Evolutionary conservation across 441 rosid genomes (phyloP), one percentile per base, ranked within the genome.

Genomic region (Bocquillonia castaneifolia): DNA sequence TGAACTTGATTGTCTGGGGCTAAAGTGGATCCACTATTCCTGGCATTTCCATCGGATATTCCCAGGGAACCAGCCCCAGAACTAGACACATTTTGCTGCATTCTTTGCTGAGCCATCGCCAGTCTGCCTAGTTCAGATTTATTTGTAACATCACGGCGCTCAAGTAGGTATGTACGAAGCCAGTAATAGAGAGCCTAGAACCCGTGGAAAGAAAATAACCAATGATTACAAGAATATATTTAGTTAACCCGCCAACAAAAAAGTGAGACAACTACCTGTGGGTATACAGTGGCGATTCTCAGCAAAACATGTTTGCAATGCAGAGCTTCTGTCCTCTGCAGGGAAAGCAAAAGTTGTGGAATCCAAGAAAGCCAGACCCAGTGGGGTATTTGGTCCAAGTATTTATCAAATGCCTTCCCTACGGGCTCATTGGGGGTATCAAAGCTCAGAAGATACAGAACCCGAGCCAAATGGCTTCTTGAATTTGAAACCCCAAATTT

Each of bases 361-460:
- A 95, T 91, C 99, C 98, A 95, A 71, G 96, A 84, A 79, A 92
- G 97, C 99, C 99, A 95, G 72, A 89, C 90, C 99, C 99, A 95
- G 78, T 90, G 87, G 31, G 99, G 98, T 71, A 92, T 88, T 80
- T 96, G 99, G 57, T 96, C 98, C 78, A 88, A 77, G 77, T 84
- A 87, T 79, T 91, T 96, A 79, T 92, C 97, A 80, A 96, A 96
- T 57, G 95, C 85, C 85, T 94, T 91, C 48, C 99, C 98, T 65
- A 96, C 98, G 26, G 96, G 82, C 78, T 96, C 97, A 78, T 78
- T 87, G 69, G 90, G 82, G 68, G 94, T 91, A 79, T 95, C 99
- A 75, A 95, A 95, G 79, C 99, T 95, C 67, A 95, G 93, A 76
- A 95, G 97, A 80, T 85, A 95, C 22, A 95, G 84, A 76, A 95